Evolutionary conservation across 1,139 yeast genomes (phyloP), one percentile per base, ranked within the genome.

Genomic region (Candida sp.): DNA sequence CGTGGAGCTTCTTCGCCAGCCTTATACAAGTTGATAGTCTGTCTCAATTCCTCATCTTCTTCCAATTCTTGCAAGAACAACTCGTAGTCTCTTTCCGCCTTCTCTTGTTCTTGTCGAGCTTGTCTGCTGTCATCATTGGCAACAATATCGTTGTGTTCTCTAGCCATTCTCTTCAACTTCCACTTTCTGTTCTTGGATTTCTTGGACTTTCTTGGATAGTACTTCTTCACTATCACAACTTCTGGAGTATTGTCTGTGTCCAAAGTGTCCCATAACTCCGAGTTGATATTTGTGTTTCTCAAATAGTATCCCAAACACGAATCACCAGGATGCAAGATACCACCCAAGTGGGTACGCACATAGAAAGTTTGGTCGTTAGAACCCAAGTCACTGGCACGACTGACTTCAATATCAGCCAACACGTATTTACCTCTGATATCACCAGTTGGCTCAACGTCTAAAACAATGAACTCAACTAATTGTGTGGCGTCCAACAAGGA

Each of bases 121-220:
- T 84, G 87, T 77, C 91, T 85, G 4, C 90, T 81, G 62, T 86
- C 91, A 58, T 83, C 86, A 59, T 83, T 78, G 50, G 96, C 96
- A 50, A 88, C 92, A 57, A 89, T 85, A 62, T 90, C 97, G 61
- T 84, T 84, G 71, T 93, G 96, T 73, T 94, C 98, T 68, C 81
- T 88, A 44, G 98, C 98, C 98, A 94, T 92, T 81, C 98, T 89
- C 87, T 90, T 91, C 74, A 94, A 85, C 76, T 90, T 93, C 98
- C 98, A 94, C 71, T 81, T 81, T 78, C 97, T 87, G 78, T 86
- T 84, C 83, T 87, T 88, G 55, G 83, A 72, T 74, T 87, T 88
- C 76, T 83, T 84, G 48, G 86, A 79, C 74, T 88, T 87, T 78
- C 96, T 88, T 49, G 88, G 81, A 76, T 92, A 94, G 68, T 85